Base-by-base conservation (phyloP, 306 rosid species). In the Dalbergia oliveri region DNA sequence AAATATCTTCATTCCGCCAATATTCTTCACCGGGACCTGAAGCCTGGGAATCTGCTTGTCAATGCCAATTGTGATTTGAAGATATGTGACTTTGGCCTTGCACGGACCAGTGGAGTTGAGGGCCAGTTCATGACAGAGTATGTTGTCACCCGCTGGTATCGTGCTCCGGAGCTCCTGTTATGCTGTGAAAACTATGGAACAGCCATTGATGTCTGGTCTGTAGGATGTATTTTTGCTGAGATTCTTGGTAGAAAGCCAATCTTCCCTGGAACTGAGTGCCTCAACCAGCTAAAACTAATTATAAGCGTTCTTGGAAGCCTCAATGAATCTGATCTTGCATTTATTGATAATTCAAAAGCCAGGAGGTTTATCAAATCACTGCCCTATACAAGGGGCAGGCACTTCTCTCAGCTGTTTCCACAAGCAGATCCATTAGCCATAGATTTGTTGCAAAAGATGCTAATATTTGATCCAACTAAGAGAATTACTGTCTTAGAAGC, bases 61-160 rank as follows among this genome's bases (percentile, higher is more conserved):
- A 91, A 92, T 76, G 90, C 91, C 73, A 92, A 94, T 37, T 91
- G 91, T 23, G 93, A 91, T 66, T 72, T 92, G 72, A 92, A 94
- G 88, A 94, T 94, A 69, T 94, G 97, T 51, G 98, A 94, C 74
- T 94, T 94, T 69, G 97, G 97, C 11, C 84, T 92, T 56, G 97
- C 98, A 7, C 81, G 97, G 83, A 94, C 97, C 35, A 85, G 84
- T 72, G 79, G 88, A 73, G 90, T 85, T 9, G 83, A 58, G 51
- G 93, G 84, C 11, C 89, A 92, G 83, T 91, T 88, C 82, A 91
- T 94, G 97, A 94, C 97, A 21, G 97, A 92, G 84, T 92, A 94
- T 83, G 97, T 94, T 62, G 97, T 92, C 78, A 89, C 98, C 31
- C 94, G 97, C 26, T 92, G 97, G 97, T 91, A 94, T 59, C 97